Evolutionary conservation across 768 basidiomycete genomes (phyloP), one percentile per base, ranked within the genome.

Genomic region (Termitomyces sp.): DNA sequence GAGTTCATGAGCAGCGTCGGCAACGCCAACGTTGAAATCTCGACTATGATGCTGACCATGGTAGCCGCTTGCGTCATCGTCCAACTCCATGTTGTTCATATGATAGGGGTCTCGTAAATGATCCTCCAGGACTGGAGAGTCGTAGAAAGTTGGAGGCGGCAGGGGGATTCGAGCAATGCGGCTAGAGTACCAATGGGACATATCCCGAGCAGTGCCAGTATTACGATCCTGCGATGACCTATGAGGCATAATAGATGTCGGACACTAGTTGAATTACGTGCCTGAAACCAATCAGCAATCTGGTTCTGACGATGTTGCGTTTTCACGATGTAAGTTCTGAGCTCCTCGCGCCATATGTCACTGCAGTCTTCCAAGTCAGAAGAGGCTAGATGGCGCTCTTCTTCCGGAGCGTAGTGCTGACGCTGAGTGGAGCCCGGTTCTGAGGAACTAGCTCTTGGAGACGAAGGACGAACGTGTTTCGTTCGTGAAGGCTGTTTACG

Each of bases 301-400:
- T 88, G 85, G 49, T 79, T 82, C 68, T 84, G 82, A 48, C 89
- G 82, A 65, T 83, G 84, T 64, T 85, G 82, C 6, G 87, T 88
- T 63, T 89, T 84, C 30, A 84, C 65, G 51, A 82, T 75, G 62
- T 92, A 93, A 54, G 82, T 81, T 51, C 77, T 74, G 15, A 92
- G 76, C 64, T 88, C 89, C 24, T 73, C 77, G 43, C 74, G 70
- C 91, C 91, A 93, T 15, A 93, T 65, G 56, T 91, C 90, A 60
- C 80, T 79, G 59, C 84, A 90, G 56, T 91, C 90, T 28, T 90
- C 89, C 58, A 93, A 72, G 74, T 93, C 90, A 21, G 90, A 91
- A 17, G 89, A 88, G 11, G 72, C 69, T 12, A 80, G 71, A 38
- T 71, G 70, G 30, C 77, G 77, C 32, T 82, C 80, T 53, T 77